These are phyloP conservation scores for Castanea mollissima DNA, from an alignment of 306 rosid species.

Conservation along the genomic window DNA sequence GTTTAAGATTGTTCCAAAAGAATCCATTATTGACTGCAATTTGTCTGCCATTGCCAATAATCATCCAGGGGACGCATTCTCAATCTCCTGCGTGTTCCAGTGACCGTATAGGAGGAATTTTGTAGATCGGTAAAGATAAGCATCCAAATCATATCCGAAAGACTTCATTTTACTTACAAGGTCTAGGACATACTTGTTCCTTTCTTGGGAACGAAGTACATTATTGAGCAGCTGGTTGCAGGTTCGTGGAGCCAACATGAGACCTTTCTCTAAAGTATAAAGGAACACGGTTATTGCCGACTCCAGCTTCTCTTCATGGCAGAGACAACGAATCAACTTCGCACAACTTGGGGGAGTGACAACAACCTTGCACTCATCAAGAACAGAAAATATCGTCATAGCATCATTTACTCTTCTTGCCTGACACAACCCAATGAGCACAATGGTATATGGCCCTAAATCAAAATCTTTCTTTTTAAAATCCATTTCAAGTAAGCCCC, in stretches of 20 bases:
- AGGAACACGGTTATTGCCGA: slow-evolving; percentile 53
- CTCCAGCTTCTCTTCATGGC: slow-evolving; percentile 40
- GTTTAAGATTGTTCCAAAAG: background rate
- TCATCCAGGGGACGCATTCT: background rate
- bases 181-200: slow-evolving; percentile 39
- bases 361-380: slow-evolving; percentile 48
- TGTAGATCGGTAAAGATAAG: slow-evolving; percentile 20
- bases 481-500: slow-evolving; percentile 61
- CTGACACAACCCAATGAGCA: slow-evolving; percentile 79
- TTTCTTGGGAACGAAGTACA: slow-evolving; percentile 40
- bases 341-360: slow-evolving; percentile 73
- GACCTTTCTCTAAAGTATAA: slow-evolving; percentile 60
- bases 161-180: slow-evolving; percentile 49
- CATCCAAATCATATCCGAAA: slow-evolving; percentile 42
- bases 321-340: slow-evolving; percentile 57
- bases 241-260: slow-evolving; percentile 32
- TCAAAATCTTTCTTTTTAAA: slow-evolving; percentile 46
- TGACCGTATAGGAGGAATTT: slow-evolving; percentile 29
- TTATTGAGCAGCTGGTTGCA: slow-evolving; percentile 40
- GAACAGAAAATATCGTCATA: slow-evolving; percentile 51
- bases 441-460: slow-evolving; percentile 68
- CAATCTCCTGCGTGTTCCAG: background rate
- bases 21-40: background rate
- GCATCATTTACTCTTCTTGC: slow-evolving; percentile 51
- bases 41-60: background rate